Base-by-base conservation (phyloP, 441 rosid species). In the Populus hybrid region DNA sequence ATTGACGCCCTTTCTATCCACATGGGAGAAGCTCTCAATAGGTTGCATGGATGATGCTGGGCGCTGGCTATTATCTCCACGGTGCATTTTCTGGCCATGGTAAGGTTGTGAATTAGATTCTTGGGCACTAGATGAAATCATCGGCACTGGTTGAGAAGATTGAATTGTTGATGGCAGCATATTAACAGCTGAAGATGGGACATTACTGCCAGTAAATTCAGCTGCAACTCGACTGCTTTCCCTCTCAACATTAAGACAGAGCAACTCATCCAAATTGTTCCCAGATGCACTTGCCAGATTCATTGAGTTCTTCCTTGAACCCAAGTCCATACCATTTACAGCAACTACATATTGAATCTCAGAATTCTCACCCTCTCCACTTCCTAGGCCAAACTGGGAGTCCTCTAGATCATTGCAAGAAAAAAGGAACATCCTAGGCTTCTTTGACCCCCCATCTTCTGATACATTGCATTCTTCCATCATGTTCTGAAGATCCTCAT, bases 401-500 rank as follows among this genome's bases (percentile, higher is more conserved):
- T 91, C 92, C 80, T 88, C 95, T 82, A 87, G 76, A 79, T 92
- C 93, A 85, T 82, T 78, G 83, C 73, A 59, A 71, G 97, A 89
- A 82, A 91, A 81, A 72, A 92, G 83, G 83, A 92, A 92, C 87
- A 89, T 91, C 84, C 97, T 89, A 73, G 87, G 91, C 86, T 86
- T 92, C 74, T 80, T 88, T 8, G 76, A 76, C 78, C 87, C 88
- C 68, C 81, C 80, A 79, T 74, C 77, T 75, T 81, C 91, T 77
- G 90, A 82, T 77, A 84, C 86, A 74, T 31, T 71, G 80, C 90
- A 89, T 77, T 92, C 97, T 83, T 92, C 94, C 91, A 92, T 87
- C 97, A 92, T 92, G 84, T 89, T 90, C 82, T 86, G 90, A 71
- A 92, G 83, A 88, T 92, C 97, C 83, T 92, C 97, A 31, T 92